Evolutionary conservation across 371 early-diverging fungal species (phyloP).

Genomic region (Phascolomyces articulosus): DNA sequence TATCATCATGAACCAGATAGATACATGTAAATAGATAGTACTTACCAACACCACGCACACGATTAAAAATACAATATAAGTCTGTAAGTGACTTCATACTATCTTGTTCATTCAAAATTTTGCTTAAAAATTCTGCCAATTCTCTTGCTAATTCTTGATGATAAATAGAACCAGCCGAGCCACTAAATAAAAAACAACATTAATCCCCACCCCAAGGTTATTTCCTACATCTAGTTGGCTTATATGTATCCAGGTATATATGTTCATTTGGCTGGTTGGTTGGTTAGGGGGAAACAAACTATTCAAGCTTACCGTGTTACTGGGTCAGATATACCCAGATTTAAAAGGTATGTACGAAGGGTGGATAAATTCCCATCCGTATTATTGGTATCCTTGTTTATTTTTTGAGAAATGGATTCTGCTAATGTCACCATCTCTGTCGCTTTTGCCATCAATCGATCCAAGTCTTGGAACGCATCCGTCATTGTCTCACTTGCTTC

Average conservation of each 20-base stretch:
- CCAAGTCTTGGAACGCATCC: constrained; percentile 86
- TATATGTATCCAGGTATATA: no score
- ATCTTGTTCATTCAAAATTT: constrained; percentile 60
- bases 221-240: no score
- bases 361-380: constrained; percentile 51
- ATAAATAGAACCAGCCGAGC: constrained; percentile 83
- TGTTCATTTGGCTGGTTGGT: no score
- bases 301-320: constrained; percentile 78
- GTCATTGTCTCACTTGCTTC: constrained; percentile 70
- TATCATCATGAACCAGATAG: no score
- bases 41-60: constrained; percentile 86
- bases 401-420: constrained; percentile 71
- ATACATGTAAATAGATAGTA: no score
- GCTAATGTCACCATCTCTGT: constrained; percentile 86
- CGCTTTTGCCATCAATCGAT: constrained; percentile 84
- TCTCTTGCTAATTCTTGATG: constrained; percentile 85
- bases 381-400: constrained; percentile 55
- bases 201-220: no score
- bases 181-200: constrained; percentile 36
- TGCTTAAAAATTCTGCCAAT: constrained; percentile 78
- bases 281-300: background rate
- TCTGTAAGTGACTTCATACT: constrained; percentile 87
- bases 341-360: constrained; percentile 75
- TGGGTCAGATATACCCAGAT: constrained; percentile 86
- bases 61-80: constrained; percentile 90